Evolutionary conservation across 208 protist species (phyloP).

Genomic region (Giardia duodenalis): DNA sequence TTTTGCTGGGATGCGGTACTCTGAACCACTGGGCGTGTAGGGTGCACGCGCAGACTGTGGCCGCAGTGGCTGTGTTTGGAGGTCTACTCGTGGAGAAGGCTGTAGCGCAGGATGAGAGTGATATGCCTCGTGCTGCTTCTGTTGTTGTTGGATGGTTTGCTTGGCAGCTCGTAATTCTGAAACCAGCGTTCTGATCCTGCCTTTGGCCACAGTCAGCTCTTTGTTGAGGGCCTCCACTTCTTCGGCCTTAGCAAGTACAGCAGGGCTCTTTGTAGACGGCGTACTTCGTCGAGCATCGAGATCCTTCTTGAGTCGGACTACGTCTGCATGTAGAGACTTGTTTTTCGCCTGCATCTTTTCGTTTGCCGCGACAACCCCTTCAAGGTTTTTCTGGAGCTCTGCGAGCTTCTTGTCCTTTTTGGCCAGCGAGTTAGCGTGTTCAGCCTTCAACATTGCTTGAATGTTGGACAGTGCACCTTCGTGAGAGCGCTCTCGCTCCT

Average conservation of each 20-base stretch:
- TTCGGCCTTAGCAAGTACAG: no score
- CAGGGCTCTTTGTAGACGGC: background rate
- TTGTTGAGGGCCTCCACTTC: no score
- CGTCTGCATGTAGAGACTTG: background rate
- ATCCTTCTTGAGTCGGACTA: background rate
- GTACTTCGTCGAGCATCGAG: background rate
- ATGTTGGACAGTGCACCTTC: background rate
- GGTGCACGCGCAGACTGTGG: background rate
- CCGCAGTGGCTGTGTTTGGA: background rate
- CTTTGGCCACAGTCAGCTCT: background rate
- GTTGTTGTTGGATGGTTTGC: no score
- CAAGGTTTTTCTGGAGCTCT: background rate
- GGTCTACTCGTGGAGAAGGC: background rate
- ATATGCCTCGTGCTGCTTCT: background rate
- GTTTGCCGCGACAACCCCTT: background rate
- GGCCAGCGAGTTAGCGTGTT: background rate
- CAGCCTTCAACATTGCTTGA: background rate
- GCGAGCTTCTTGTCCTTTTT: background rate
- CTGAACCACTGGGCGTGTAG: no score
- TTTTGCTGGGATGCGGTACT: background rate
- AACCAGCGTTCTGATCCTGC: background rate
- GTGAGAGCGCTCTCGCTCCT: background rate
- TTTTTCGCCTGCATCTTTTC: background rate
- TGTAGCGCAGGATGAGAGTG: background rate
- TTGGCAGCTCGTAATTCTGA: background rate